A percentile compares a stretch with the other conserved stretches of the same genome.
These are phyloP conservation scores for Annona squamosa DNA, from an alignment of 164 flowering plant species.

Conservation along the genomic window DNA sequence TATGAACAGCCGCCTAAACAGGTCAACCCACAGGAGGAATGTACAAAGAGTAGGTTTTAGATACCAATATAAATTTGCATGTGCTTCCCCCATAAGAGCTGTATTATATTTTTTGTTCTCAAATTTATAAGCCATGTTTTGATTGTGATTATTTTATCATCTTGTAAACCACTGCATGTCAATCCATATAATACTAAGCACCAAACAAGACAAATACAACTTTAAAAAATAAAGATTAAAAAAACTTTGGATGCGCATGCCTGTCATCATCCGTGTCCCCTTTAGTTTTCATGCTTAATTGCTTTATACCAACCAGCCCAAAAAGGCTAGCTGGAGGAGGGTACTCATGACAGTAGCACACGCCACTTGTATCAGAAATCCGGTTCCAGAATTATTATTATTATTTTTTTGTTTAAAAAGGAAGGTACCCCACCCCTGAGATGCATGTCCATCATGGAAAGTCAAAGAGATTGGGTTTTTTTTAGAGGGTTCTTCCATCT, in stretches of 20 bases:
- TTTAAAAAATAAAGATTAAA: no score
- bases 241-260: not conserved
- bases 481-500: not conserved
- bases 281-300: not conserved
- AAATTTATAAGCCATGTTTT: no score
- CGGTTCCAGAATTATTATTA: not conserved
- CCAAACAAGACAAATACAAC: no score
- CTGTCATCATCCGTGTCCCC: not conserved
- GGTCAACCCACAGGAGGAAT: not conserved
- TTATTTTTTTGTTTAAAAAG: no score
- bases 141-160: not conserved
- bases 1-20: no score
- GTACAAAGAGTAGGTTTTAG: not conserved
- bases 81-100: not conserved
- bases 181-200: no score
- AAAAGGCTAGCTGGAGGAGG: not conserved
- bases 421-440: not conserved
- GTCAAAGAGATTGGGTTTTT: not conserved
- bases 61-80: not conserved
- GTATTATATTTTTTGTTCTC: no score
- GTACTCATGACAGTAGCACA: not conserved
- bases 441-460: not conserved
- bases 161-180: not conserved
- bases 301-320: not conserved
- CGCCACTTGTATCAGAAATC: not conserved